These are phyloP conservation scores for Umbellularia californica DNA, from an alignment of 164 flowering plant genomes.

Conservation along the genomic window DNA sequence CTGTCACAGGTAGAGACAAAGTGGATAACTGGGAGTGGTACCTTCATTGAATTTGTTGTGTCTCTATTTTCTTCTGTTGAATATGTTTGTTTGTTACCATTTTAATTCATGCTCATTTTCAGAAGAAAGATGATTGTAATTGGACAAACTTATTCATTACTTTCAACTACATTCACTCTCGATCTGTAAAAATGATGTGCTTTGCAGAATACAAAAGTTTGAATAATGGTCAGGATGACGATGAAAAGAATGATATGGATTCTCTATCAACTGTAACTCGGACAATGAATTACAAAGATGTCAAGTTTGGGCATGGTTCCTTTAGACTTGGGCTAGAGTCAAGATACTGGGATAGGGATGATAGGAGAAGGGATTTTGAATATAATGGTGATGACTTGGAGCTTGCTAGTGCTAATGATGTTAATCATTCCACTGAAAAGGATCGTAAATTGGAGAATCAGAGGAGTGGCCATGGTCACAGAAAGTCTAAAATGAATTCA, in stretches of 20 bases:
- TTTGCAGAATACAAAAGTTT: constrained; percentile 43
- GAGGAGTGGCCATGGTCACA: constrained; percentile 18
- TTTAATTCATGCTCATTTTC: not conserved
- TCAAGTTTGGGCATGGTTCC: constrained; percentile 73
- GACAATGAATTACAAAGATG: constrained; percentile 35
- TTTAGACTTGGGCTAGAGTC: constrained; percentile 72
- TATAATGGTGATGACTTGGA: constrained; percentile 64
- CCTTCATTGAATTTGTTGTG: not conserved
- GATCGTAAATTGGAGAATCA: constrained; percentile 10
- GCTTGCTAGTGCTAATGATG: constrained; percentile 11
- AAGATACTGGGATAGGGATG: constrained; percentile 93
- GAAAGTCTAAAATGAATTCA: constrained; percentile 8
- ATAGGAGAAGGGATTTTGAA: constrained; percentile 88
- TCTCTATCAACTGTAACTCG: constrained; percentile 68
- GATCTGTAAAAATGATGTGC: constrained; percentile 2
- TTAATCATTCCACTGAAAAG: constrained; percentile 25
- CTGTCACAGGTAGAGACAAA: not conserved
- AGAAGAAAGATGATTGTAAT: not conserved
- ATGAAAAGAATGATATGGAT: constrained; percentile 41
- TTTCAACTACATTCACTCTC: not conserved
- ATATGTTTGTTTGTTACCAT: not conserved
- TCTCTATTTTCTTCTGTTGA: too few relatives aligned
- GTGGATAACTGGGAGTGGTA: not conserved
- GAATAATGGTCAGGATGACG: constrained; percentile 39
- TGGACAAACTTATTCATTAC: not conserved